These are phyloP conservation scores for Aspergillus udagawae DNA, from an alignment of 2,329 filamentous ascomycete genomes.

Conservation along the genomic window DNA sequence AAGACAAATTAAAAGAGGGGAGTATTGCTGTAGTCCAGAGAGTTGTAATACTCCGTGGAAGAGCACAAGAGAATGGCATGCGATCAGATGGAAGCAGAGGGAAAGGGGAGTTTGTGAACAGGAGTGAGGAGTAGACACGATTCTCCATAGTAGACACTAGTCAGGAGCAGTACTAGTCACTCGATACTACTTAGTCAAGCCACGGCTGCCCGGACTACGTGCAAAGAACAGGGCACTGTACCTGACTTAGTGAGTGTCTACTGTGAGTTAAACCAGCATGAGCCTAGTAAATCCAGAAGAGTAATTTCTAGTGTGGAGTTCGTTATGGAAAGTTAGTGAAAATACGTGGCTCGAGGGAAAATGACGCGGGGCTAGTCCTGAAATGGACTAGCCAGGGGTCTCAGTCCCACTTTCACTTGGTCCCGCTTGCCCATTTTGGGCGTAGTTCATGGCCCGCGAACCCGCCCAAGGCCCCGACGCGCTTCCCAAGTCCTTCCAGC, in stretches of 20 bases:
- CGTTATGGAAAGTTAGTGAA: not conserved
- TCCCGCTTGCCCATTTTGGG: not conserved
- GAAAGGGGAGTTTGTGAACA: slow-evolving; percentile 1
- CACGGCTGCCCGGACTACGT: no score
- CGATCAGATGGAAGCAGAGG: slow-evolving; percentile 2
- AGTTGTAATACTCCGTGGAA: not conserved
- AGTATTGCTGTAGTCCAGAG: not conserved
- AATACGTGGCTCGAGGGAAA: slow-evolving; percentile 8
- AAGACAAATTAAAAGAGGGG: not conserved
- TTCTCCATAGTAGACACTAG: not conserved
- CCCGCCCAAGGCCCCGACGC: not conserved
- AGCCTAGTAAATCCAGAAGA: not conserved
- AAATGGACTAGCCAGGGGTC: slow-evolving; percentile 14
- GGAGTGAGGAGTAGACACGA: slow-evolving; percentile 2
- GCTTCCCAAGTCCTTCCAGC: not conserved
- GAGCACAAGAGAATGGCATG: not conserved
- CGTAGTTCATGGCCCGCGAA: not conserved
- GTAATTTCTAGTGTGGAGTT: not conserved
- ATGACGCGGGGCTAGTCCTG: not conserved
- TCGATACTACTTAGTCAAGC: no score
- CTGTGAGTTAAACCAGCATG: not conserved
- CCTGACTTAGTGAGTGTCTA: not conserved
- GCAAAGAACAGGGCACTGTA: not conserved
- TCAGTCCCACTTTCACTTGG: not conserved
- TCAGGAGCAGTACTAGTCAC: not conserved